phyloP scores from a whole-genome alignment of 768 basidiomycete genomes.

The Leucocoprinus birnbaumii region DNA sequence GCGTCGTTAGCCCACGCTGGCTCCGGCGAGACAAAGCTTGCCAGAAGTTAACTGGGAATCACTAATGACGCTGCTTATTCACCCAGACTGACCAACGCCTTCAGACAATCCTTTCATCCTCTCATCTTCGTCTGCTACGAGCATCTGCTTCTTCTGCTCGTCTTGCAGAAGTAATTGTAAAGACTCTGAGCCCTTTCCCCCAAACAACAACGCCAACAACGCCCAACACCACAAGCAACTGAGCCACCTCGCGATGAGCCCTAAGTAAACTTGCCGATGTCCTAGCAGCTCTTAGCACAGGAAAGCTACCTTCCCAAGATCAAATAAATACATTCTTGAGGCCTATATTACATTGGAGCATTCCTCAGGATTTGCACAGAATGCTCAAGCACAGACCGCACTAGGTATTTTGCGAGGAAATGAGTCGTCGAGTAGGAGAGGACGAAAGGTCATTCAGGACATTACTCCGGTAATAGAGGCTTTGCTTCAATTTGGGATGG shows the following conservation, averaged over 20 bases:
- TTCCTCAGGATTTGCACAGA: slow-evolving; percentile 20
- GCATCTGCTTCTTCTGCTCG: slow-evolving; percentile 20
- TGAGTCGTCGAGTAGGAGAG: slow-evolving; percentile 26
- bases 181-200: slow-evolving; percentile 20
- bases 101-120: background rate
- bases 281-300: slow-evolving; percentile 32
- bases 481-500: slow-evolving; percentile 28
- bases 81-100: background rate
- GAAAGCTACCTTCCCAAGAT: slow-evolving; percentile 37
- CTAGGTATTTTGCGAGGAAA: slow-evolving; percentile 11
- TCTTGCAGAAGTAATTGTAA: slow-evolving; percentile 10
- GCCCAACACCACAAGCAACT: background rate
- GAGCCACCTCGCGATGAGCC: background rate
- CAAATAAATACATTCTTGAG: slow-evolving; percentile 28
- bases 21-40: too few relatives aligned
- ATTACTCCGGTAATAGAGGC: slow-evolving; percentile 28
- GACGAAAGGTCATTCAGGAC: slow-evolving; percentile 25
- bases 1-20: too few relatives aligned
- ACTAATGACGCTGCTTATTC: background rate
- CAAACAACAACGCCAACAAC: slow-evolving; percentile 4
- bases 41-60: too few relatives aligned
- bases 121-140: slow-evolving; percentile 13
- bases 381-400: background rate
- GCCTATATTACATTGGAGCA: slow-evolving; percentile 22
- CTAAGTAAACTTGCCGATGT: slow-evolving; percentile 27